Base-by-base conservation (phyloP, 768 basidiomycete genomes). In the Agrocybe chaxingu region DNA sequence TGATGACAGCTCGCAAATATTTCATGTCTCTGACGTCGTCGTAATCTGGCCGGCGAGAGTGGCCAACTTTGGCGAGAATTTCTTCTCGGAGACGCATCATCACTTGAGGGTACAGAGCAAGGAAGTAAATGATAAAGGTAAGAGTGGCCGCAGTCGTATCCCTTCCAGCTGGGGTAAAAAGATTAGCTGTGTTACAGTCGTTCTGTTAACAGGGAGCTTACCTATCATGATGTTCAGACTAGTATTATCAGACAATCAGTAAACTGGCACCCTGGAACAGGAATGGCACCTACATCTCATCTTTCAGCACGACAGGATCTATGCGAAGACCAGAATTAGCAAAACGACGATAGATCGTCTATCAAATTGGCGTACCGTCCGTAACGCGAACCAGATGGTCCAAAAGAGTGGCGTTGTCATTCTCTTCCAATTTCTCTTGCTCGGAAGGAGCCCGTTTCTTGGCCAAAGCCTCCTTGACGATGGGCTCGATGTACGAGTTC, bases 11-110 rank as follows among this genome's bases (percentile, higher is more conserved):
- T 19, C 81, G 70, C 10, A 85, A 62, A 54, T 78, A 85, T 60
- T 80, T 84, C 79, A 85, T 81, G 3, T 80, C 79, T 29, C 70
- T 70, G 55, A 86, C 75, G 53, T 82, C 78, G 39, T 81, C 78
- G 24, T 61, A 76, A 2, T 75, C 74, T 3, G 82, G 85, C 8
- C 74, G 67, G 1, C 70, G 69, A 0, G 67, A 68, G 0, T 67
- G 60, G 0, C 84, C 83, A 6, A 86, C 72, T 35, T 74, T 75
- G 31, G 62, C 60, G 4, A 81, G 61, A 42, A 87, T 75, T 65
- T 87, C 85, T 46, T 79, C 69, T 1, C 80, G 75, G 18, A 86
- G 70, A 5, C 78, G 75, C 1, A 54, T 32, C 12, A 72, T 62
- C 42, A 83, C 70, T 1, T 70, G 57, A 0, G 80, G 78, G 55